These are phyloP conservation scores for Amylostereum areolatum DNA, from an alignment of 1,284 basidiomycete genomes.

Conservation along the genomic window DNA sequence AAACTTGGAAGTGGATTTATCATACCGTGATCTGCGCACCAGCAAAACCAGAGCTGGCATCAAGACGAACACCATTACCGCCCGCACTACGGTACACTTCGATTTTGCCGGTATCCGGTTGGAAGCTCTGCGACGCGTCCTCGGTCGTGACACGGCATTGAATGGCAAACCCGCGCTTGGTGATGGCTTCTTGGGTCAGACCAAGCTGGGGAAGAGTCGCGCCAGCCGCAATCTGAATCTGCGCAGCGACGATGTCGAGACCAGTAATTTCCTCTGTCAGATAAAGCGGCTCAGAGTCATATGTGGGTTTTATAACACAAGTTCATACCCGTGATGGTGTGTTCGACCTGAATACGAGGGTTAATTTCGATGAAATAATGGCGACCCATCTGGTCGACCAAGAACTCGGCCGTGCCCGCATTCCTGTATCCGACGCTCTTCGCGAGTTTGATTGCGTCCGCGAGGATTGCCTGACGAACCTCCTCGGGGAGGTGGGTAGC, in stretches of 20 bases:
- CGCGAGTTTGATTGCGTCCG: slow-evolving; percentile 93
- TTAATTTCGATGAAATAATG: slow-evolving; percentile 99
- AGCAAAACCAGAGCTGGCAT: slow-evolving; percentile 96
- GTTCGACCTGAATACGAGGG: slow-evolving; percentile 97
- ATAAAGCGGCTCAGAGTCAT: no score
- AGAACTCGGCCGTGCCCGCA: slow-evolving; percentile 95
- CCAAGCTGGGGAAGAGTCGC: slow-evolving; percentile 95
- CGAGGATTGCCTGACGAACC: slow-evolving; percentile 81
- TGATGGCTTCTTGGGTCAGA: slow-evolving; percentile 94
- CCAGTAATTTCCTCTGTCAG: slow-evolving; percentile 92
- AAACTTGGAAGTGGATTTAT: slow-evolving; percentile 2
- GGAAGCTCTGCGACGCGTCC: slow-evolving; percentile 87
- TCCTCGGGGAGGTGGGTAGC: slow-evolving; percentile 92
- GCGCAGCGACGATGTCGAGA: slow-evolving; percentile 96
- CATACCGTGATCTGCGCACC: slow-evolving; percentile 96
- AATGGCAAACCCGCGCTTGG: slow-evolving; percentile 95
- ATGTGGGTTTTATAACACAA: background rate
- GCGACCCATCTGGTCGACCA: slow-evolving; percentile 92
- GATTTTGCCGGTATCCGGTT: slow-evolving; percentile 98
- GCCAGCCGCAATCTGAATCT: slow-evolving; percentile 98
- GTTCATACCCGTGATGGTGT: slow-evolving; percentile 85
- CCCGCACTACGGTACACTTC: slow-evolving; percentile 98
- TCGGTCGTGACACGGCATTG: slow-evolving; percentile 99
- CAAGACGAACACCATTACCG: slow-evolving; percentile 97
- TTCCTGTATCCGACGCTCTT: slow-evolving; percentile 92